Percentiles rank a stretch among this genome's conserved stretches.
Evolutionary conservation across 805 yeast genomes (phyloP).

Genomic region (Suhomyces sp.): DNA sequence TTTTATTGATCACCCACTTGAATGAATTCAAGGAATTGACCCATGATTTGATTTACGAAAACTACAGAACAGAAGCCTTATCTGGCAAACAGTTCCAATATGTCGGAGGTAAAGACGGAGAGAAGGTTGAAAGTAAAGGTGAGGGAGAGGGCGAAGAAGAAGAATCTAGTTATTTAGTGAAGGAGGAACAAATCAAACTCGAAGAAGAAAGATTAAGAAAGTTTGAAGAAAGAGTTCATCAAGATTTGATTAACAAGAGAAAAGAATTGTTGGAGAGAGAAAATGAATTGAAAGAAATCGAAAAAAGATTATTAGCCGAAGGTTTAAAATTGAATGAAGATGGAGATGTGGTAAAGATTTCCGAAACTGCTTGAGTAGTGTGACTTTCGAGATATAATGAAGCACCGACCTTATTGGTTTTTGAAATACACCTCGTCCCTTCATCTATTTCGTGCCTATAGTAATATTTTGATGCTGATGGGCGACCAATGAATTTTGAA

Average conservation of each 20-base stretch:
- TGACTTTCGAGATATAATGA: no score
- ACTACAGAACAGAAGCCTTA: constrained; percentile 83
- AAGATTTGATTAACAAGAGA: constrained; percentile 76
- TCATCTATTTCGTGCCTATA: no score
- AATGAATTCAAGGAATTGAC: constrained; percentile 87
- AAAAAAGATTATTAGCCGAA: constrained; percentile 62
- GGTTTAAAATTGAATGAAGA: constrained; percentile 44
- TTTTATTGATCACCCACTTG: constrained; percentile 78
- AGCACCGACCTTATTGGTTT: no score
- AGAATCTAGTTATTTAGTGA: constrained; percentile 41
- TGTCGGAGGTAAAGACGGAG: constrained; percentile 19
- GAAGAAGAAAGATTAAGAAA: constrained; percentile 88
- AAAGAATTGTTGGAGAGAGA: constrained; percentile 83
- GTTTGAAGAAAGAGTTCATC: constrained; percentile 86
- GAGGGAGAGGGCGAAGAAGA: constrained; percentile 11
- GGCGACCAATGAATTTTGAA: no score
- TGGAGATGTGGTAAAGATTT: constrained; percentile 34
- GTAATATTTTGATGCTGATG: no score
- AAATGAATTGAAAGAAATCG: constrained; percentile 79
- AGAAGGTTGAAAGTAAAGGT: constrained; percentile 2
- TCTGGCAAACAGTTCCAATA: constrained; percentile 58
- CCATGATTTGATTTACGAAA: constrained; percentile 82
- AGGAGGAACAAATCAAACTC: constrained; percentile 85
- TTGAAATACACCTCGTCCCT: no score
- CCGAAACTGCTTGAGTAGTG: no score